Conservation (phyloP, 1,139 yeast species). For the Dujonia santamariae region DNA sequence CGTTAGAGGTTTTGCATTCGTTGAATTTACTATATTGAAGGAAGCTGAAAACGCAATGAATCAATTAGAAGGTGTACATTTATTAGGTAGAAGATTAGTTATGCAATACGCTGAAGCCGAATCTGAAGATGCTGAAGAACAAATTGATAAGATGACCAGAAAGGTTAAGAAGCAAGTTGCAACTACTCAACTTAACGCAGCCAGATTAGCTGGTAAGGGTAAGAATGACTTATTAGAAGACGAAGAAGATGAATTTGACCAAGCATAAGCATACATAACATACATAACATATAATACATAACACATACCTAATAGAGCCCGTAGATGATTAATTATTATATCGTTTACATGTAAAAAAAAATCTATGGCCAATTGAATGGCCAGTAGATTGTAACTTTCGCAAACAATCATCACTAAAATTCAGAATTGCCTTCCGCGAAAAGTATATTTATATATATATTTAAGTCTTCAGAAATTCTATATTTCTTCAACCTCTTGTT, state of each 20-base stretch:
- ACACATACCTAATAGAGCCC: too few species aligned
- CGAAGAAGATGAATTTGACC: slow-evolving; percentile 31
- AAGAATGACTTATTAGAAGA: slow-evolving; percentile 68
- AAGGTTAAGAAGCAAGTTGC: slow-evolving; percentile 80
- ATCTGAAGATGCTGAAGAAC: slow-evolving; percentile 80
- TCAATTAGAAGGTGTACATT: slow-evolving; percentile 92
- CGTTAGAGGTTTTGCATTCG: slow-evolving; percentile 97
- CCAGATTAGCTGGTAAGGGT: slow-evolving; percentile 72
- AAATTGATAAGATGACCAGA: slow-evolving; percentile 83
- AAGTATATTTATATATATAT: too few species aligned
- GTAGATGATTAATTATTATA: too few species aligned
- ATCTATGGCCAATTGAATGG: too few species aligned
- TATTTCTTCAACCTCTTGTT: too few species aligned
- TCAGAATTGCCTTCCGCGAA: too few species aligned
- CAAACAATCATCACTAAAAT: too few species aligned
- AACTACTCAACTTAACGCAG: slow-evolving; percentile 71
- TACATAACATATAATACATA: too few species aligned
- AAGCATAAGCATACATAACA: not conserved
- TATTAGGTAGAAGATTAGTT: slow-evolving; percentile 92
- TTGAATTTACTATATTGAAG: slow-evolving; percentile 81
- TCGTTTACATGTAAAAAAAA: too few species aligned
- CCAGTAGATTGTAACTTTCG: too few species aligned
- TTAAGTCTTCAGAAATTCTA: too few species aligned
- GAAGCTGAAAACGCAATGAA: slow-evolving; percentile 97
- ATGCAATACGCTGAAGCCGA: slow-evolving; percentile 90